phyloP scores from a whole-genome alignment of 2,329 filamentous ascomycete genomes.

The Torrubiella hemipterigena region DNA sequence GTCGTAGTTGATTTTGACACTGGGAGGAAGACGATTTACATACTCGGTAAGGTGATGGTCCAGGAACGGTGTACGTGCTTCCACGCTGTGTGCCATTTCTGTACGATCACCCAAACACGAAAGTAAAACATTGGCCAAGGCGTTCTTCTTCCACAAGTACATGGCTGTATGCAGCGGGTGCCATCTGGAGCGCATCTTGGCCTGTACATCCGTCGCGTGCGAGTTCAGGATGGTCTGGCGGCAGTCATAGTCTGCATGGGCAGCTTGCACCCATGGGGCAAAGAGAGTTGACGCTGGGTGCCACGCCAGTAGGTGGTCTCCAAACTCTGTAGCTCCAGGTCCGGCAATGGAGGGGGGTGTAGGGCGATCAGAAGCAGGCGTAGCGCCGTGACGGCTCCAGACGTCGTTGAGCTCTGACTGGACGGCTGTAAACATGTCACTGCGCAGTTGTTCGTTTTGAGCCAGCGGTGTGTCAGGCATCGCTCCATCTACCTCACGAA shows the following conservation, averaged over 20 bases:
- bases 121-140: conserved; percentile 16
- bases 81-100: conserved; percentile 24
- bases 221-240: conserved; percentile 5
- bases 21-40: conserved; percentile 17
- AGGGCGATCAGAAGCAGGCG: too few relatives aligned
- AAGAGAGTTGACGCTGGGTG: background rate
- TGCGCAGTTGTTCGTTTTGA: conserved; percentile 1
- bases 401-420: too few relatives aligned
- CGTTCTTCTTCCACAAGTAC: conserved; percentile 14
- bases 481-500: conserved; percentile 34
- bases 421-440: background rate
- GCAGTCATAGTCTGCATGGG: background rate
- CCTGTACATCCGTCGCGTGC: conserved; percentile 8
- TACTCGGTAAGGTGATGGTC: conserved; percentile 20
- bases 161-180: conserved; percentile 15
- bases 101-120: conserved; percentile 18
- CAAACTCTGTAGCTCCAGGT: background rate
- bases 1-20: conserved; percentile 13
- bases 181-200: conserved; percentile 14
- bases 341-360: background rate
- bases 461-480: conserved; percentile 14
- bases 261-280: background rate
- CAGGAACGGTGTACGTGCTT: conserved; percentile 22
- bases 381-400: too few relatives aligned
- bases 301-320: background rate